A percentile compares a stretch with the other conserved stretches of the same genome.
These are phyloP conservation scores for Bullera alba DNA, from an alignment of 768 basidiomycete genomes.

Conservation along the genomic window DNA sequence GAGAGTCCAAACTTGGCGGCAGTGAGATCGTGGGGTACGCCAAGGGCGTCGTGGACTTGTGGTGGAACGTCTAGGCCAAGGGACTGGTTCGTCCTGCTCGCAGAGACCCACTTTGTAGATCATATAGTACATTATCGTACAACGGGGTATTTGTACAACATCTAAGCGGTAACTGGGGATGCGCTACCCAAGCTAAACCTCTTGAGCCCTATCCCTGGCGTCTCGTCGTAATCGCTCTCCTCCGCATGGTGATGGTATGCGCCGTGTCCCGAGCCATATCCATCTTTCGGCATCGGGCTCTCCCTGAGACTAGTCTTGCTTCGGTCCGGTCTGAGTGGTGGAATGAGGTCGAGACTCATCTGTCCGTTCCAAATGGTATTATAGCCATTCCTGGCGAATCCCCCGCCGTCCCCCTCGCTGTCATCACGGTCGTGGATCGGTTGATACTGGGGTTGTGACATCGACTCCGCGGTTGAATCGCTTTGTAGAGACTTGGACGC, in stretches of 20 bases:
- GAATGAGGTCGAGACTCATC: no score
- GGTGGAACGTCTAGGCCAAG: conserved; percentile 67
- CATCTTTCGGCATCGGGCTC: no score
- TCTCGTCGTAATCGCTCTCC: neutral
- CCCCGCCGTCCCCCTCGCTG: no score
- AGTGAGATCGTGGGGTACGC: conserved; percentile 80
- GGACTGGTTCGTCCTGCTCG: no score
- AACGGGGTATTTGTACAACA: neutral
- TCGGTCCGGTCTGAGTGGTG: no score
- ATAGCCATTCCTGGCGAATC: neutral
- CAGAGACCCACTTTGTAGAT: no score
- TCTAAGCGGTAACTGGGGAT: neutral
- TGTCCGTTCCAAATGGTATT: neutral
- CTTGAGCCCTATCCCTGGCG: neutral
- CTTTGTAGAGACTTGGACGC: no score
- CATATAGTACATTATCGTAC: neutral
- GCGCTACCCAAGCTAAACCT: neutral
- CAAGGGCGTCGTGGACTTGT: conserved; percentile 75
- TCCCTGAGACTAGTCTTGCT: no score
- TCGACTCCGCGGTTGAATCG: no score
- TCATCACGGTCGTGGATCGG: no score
- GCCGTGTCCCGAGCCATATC: neutral
- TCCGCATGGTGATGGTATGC: neutral
- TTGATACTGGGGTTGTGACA: no score
- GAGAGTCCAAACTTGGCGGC: conserved; percentile 84